Evolutionary conservation across 805 yeast genomes (phyloP).

Genomic region (Saccharomycopsis oosterbeekiorum): DNA sequence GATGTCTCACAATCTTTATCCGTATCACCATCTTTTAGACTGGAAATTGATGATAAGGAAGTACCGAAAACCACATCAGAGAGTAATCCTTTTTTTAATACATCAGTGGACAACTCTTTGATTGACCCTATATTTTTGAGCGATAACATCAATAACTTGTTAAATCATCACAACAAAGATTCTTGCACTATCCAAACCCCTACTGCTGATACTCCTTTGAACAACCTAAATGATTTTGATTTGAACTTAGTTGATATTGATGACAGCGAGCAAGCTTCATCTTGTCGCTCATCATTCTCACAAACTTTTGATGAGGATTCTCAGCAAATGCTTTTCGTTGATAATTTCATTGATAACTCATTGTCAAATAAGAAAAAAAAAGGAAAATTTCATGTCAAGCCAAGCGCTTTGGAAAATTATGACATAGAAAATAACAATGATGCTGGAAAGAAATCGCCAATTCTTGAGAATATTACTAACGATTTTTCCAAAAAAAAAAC

Average conservation of each 20-base stretch:
- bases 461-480: neutral
- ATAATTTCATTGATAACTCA: no score
- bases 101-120: neutral
- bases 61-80: neutral
- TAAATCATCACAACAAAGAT: neutral
- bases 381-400: neutral
- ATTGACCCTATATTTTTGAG: neutral
- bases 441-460: neutral
- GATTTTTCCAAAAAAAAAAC: neutral
- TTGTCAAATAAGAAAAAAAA: no score
- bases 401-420: neutral
- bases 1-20: no score
- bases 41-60: neutral
- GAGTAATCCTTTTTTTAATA: no score
- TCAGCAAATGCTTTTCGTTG: neutral
- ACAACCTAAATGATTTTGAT: no score
- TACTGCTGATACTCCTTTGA: no score
- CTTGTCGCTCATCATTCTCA: neutral
- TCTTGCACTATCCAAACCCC: neutral
- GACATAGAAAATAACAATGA: neutral
- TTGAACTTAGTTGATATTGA: neutral
- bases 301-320: neutral
- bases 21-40: no score
- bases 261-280: neutral
- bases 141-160: neutral